A percentile compares a stretch with the other conserved stretches of the same genome.
Conservation (phyloP, 1,284 basidiomycete species). For the Coriolopsis trogii region DNA sequence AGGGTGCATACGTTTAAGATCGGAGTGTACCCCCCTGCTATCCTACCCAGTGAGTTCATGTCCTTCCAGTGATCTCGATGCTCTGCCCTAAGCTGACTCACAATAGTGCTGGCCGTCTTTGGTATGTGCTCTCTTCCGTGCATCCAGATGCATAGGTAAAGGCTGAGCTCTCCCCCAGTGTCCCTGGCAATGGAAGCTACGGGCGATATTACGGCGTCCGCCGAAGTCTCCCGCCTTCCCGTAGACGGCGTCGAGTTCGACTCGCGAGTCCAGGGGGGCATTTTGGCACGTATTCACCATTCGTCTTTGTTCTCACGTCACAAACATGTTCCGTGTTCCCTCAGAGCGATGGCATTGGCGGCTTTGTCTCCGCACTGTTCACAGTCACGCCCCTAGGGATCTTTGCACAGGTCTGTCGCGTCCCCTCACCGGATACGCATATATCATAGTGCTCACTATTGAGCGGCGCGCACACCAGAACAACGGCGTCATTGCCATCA, state of each 20-base stretch:
- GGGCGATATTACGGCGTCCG: conserved; percentile 82
- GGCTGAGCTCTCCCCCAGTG: conserved; percentile 39
- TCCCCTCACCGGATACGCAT: not conserved
- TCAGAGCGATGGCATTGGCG: conserved; percentile 71
- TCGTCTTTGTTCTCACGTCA: not conserved
- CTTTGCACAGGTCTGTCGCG: conserved; percentile 62
- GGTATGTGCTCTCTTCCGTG: conserved; percentile 38
- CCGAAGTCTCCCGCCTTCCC: conserved; percentile 72
- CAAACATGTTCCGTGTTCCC: not conserved
- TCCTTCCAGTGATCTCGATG: too few species aligned
- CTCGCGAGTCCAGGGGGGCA: conserved; percentile 79
- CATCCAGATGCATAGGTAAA: not conserved
- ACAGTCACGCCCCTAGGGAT: conserved; percentile 79
- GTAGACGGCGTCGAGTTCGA: conserved; percentile 75
- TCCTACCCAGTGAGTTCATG: too few species aligned
- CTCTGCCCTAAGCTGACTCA: too few species aligned
- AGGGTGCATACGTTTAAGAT: conserved; percentile 84
- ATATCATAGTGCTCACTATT: not conserved
- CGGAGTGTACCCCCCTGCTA: conserved; percentile 77
- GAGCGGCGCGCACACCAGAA: conserved; percentile 45
- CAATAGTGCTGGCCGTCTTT: conserved; percentile 72
- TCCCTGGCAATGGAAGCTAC: conserved; percentile 81
- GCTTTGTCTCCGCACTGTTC: conserved; percentile 73
- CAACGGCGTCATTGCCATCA: conserved; percentile 77
- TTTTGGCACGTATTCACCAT: conserved; percentile 52